phyloP scores from a whole-genome alignment of 768 basidiomycete genomes.

The Agaricus subrufescens region DNA sequence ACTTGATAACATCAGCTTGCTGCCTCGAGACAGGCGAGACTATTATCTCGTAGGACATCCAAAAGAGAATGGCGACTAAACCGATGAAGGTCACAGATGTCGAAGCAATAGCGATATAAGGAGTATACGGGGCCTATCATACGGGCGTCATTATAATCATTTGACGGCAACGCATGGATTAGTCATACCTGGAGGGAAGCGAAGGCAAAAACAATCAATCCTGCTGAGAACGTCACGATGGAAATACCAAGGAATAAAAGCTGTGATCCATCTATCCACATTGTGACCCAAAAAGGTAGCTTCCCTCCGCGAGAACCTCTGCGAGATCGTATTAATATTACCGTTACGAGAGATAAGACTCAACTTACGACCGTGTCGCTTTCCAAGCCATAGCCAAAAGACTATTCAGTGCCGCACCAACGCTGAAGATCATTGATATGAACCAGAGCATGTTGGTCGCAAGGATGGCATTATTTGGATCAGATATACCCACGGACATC shows the following conservation, averaged over 20 bases:
- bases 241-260: constrained; percentile 5
- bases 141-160: not conserved
- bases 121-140: constrained; percentile 1
- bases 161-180: too few species aligned
- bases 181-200: constrained; percentile 1
- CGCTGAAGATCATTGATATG: constrained; percentile 19
- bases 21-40: not conserved
- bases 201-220: not conserved
- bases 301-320: constrained; percentile 5
- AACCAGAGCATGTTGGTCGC: constrained; percentile 20
- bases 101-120: not conserved
- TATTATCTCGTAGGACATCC: constrained; percentile 2
- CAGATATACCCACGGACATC: constrained; percentile 7
- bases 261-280: constrained; percentile 5
- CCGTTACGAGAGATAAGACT: not conserved
- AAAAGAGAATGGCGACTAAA: not conserved
- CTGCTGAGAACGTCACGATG: constrained; percentile 2
- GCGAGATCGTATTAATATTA: not conserved
- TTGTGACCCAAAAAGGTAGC: constrained; percentile 3
- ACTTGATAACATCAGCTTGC: constrained; percentile 5
- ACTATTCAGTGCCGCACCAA: constrained; percentile 21
- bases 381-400: constrained; percentile 19
- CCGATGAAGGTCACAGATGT: constrained; percentile 8
- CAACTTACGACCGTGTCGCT: constrained; percentile 19
- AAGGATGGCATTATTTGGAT: not conserved